Percentiles rank a stretch among this genome's conserved stretches.
These are phyloP conservation scores for Sedum album DNA, from an alignment of 164 flowering plant genomes.

Conservation along the genomic window DNA sequence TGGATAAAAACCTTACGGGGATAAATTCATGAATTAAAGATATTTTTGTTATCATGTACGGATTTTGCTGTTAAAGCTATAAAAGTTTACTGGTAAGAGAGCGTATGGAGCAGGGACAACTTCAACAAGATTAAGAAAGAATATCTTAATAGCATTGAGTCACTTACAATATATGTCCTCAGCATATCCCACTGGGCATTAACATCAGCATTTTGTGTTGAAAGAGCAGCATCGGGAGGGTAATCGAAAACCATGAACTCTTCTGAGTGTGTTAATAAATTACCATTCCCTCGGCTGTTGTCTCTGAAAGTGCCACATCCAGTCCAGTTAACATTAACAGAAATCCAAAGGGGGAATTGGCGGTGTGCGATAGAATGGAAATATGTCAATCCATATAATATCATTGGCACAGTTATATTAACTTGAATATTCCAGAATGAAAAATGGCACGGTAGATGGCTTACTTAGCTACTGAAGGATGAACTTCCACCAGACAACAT, in stretches of 20 bases:
- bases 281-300: constrained; percentile 29
- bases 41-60: too few relatives aligned
- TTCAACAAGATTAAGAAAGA: not conserved
- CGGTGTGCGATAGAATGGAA: not conserved
- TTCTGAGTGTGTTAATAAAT: constrained; percentile 49
- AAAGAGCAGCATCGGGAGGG: constrained; percentile 26
- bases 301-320: constrained; percentile 24
- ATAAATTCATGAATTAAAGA: too few relatives aligned
- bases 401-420: not conserved
- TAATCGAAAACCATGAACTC: constrained; percentile 31
- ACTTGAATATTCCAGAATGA: not conserved
- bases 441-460: constrained; percentile 9
- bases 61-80: too few relatives aligned
- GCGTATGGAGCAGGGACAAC: too few relatives aligned
- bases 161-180: constrained; percentile 62
- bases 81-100: too few relatives aligned
- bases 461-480: constrained; percentile 35
- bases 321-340: not conserved
- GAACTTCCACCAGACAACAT: constrained; percentile 50
- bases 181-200: constrained; percentile 70
- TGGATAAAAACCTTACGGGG: too few relatives aligned
- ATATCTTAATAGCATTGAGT: not conserved
- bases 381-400: not conserved
- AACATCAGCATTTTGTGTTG: constrained; percentile 27
- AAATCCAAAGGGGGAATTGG: not conserved